Base-by-base conservation (phyloP, 495 filamentous ascomycete species). In the Hyaloscypha hepaticicola region DNA sequence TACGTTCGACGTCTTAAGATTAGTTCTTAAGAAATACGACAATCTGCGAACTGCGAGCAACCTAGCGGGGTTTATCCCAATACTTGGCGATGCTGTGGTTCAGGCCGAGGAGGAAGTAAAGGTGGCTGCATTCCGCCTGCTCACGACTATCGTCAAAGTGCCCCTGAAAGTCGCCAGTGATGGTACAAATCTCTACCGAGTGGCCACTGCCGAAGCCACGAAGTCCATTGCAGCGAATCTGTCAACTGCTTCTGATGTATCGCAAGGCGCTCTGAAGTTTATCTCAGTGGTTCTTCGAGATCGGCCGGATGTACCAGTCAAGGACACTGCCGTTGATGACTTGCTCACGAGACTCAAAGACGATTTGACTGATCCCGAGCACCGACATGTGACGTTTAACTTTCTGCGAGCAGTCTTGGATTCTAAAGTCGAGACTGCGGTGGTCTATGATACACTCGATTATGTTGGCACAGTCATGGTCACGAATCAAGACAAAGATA, bases 381-480 rank as follows among this genome's bases (percentile, higher is more conserved):
- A 91, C 51, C 90, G 96, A 65, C 92, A 95, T 60, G 82, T 94
- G 38, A 91, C 91, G 0, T 99, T 97, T 81, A 96, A 91, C 72
- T 97, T 99, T 73, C 80, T 99, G 28, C 85, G 90, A 55, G 88
- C 90, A 1, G 86, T 98, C 48, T 85, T 98, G 76, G 86, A 88
- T 25, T 83, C 92, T 26, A 96, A 91, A 74, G 80, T 97, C 55
- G 80, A 96, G 61, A 92, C 96, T 53, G 85, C 93, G 1, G 86
- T 90, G 55, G 87, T 98, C 55, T 99, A 98, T 74, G 93, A 98
- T 68, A 86, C 90, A 16, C 83, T 96, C 57, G 95, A 99, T 70
- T 83, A 88, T 67, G 87, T 97, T 33, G 90, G 91, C 26, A 85
- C 81, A n/a, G 88, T 98, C 76, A 96, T 98, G 93, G 90, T 99